phyloP scores from a whole-genome alignment of 2,329 filamentous ascomycete genomes.

The Trichoderma semiorbis region DNA sequence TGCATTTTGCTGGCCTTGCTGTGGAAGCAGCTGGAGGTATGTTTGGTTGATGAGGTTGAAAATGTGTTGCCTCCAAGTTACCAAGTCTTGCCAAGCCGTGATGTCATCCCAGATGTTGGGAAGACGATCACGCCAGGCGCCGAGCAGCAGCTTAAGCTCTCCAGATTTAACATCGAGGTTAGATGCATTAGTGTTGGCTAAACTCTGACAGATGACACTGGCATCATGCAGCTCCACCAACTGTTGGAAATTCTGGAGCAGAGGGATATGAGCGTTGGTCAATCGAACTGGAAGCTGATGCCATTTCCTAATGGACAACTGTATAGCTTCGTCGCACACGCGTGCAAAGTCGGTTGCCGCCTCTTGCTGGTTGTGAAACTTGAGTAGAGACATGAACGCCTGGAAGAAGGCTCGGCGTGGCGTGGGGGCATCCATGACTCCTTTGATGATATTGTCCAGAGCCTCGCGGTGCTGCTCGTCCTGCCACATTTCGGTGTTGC shows the following conservation, averaged over 20 bases:
- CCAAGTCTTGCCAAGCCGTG: constrained; percentile 96
- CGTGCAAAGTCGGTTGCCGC: constrained; percentile 75
- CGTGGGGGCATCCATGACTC: constrained; percentile 94
- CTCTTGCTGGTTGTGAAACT: constrained; percentile 88
- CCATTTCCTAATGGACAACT: constrained; percentile 97
- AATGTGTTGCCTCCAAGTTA: constrained; percentile 99
- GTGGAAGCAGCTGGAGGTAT: constrained; percentile 81
- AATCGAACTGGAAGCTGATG: constrained; percentile 93
- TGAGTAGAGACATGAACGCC: constrained; percentile 94
- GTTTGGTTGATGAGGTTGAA: constrained; percentile 96
- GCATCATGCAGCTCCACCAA: constrained; percentile 96
- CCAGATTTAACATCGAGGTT: constrained; percentile 94
- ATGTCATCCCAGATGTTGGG: constrained; percentile 99
- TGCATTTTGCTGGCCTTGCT: constrained; percentile 69
- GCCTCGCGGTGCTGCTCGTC: constrained; percentile 81
- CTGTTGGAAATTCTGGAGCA: constrained; percentile 97
- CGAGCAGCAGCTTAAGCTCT: constrained; percentile 87
- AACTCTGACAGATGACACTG: constrained; percentile 89
- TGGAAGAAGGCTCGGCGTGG: constrained; percentile 95
- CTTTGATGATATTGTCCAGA: constrained; percentile 90
- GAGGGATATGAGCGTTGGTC: constrained; percentile 90
- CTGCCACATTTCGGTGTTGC: constrained; percentile 93
- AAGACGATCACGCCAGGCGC: constrained; percentile 90
- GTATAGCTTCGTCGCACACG: constrained; percentile 93
- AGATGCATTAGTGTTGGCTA: constrained; percentile 74